Base-by-base conservation (phyloP, 192 early-diverging fungal genomes). In the Ambispora gerdemannii region DNA sequence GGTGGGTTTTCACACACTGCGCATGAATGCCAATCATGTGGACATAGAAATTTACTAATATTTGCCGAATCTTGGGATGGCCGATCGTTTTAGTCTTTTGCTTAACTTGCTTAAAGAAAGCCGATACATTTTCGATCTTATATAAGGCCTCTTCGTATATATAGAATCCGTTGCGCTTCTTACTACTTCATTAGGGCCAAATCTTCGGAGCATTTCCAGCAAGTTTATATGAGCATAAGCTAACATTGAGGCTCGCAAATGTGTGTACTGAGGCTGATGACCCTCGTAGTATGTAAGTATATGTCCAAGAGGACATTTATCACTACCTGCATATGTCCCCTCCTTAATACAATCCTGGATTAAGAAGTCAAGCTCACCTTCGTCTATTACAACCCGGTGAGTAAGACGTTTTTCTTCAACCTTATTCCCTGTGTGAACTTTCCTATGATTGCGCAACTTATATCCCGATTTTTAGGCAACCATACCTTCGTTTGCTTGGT, bases 401-500 rank as follows among this genome's bases (percentile, higher is more conserved):
- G 62, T 35, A 1, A 66, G 47, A 30, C 47, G 2, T 31, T 66
- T 66, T 50, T 66, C 34, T 36, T 62, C 34, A 34, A 66, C 30
- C 7, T 47, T 66, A 66, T 31, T 50, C 25, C 47, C 2, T 62
- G 34, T 8, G 19, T 62, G 34, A 66, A 66, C 11, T 66, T 66
- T 51, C 25, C 47, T 47, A 66, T 66, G 1, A 66, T 50, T 31
- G 49, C 63, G 17, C 63, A 66, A 66, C 63, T 51, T 2, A 66
- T 66, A 33, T 66, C 47, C 13, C 13, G 4, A 66, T 66, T 51
- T 66, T 31, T 66, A 33, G 49, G 47, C 15, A 66, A 10, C 47
- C 49, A 66, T 31, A 66, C 64, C 19, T 66, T 66, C 11, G 64
- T 51, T 4, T 66, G 47, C 30, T 66, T 66, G 17, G 47, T 66